phyloP scores from a whole-genome alignment of 2,329 filamentous ascomycete species.

The Clathrospora elynae region DNA sequence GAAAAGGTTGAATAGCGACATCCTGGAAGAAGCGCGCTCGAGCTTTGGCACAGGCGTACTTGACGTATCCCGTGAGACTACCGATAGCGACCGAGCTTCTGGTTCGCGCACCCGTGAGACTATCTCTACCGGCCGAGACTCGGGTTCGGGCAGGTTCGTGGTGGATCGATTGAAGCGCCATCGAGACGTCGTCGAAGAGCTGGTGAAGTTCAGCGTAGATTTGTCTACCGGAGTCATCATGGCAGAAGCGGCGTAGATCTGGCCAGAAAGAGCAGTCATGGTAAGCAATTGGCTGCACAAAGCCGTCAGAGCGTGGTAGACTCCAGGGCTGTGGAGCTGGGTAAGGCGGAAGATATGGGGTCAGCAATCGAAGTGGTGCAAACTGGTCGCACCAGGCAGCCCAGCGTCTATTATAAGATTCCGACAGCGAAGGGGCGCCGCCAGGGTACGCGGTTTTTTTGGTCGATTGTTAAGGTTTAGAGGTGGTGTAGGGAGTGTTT shows the following conservation, averaged over 20 bases:
- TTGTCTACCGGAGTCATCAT: constrained; percentile 38
- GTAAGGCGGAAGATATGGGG: constrained; percentile 10
- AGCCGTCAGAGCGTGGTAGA: constrained; percentile 9
- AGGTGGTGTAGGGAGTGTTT: constrained; percentile 1
- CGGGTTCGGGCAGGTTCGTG: constrained; percentile 36
- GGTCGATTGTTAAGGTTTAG: constrained; percentile 8
- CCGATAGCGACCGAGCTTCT: constrained; percentile 15
- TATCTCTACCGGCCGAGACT: constrained; percentile 14
- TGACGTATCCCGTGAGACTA: constrained; percentile 11
- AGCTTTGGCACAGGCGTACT: constrained; percentile 32
- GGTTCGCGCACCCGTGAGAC: constrained; percentile 22
- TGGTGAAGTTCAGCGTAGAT: constrained; percentile 19
- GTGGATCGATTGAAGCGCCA: constrained; percentile 47
- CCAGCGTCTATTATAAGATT: constrained; percentile 8
- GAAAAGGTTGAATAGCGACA: constrained; percentile 58
- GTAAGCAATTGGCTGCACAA: constrained; percentile 9
- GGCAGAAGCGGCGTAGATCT: constrained; percentile 21
- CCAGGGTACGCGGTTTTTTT: constrained; percentile 6
- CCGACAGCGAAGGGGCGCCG: constrained; percentile 19
- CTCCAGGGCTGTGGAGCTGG: constrained; percentile 3
- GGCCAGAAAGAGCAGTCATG: constrained; percentile 25
- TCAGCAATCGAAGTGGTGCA: constrained; percentile 12
- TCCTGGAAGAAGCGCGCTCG: constrained; percentile 48
- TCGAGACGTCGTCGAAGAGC: constrained; percentile 36
- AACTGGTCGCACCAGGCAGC: constrained; percentile 12